phyloP scores from a whole-genome alignment of 192 early-diverging fungal genomes.

The Chytriomyces sp. region DNA sequence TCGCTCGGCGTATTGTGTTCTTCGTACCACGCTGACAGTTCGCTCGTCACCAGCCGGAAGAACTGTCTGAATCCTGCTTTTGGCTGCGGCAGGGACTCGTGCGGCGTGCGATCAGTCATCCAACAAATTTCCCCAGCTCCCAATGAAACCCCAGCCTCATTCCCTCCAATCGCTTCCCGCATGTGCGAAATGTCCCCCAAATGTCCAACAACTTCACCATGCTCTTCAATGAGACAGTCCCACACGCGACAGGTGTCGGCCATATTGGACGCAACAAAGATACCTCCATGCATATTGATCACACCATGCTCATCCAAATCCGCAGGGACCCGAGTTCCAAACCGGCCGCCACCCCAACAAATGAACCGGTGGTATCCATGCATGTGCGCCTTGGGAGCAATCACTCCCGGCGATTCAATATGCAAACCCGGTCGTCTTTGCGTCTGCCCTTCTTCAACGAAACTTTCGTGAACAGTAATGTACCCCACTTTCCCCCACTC shows the following conservation, averaged over 20 bases:
- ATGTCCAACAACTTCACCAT: background rate
- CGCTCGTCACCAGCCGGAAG: background rate
- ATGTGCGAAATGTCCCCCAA: conserved; percentile 13
- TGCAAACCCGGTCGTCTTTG: conserved; percentile 4
- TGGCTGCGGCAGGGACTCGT: background rate
- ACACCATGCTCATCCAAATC: background rate
- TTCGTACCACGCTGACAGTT: background rate
- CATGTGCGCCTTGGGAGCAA: background rate
- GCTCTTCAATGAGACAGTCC: conserved; percentile 1
- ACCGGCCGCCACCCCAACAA: background rate
- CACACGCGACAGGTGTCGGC: background rate
- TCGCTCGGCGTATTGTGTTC: background rate
- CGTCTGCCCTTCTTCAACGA: background rate
- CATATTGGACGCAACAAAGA: conserved; percentile 7
- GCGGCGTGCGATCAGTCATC: conserved; percentile 18
- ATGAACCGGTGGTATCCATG: conserved; percentile 2
- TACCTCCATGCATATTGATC: conserved; percentile 8
- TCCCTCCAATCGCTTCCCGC: background rate
- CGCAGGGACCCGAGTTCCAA: background rate
- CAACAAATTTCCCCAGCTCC: background rate
- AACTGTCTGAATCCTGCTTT: conserved; percentile 14
- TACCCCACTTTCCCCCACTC: conserved; percentile 17
- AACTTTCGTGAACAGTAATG: conserved; percentile 10
- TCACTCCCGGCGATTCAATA: conserved; percentile 5
- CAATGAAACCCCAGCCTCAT: background rate